phyloP scores from a whole-genome alignment of 495 filamentous ascomycete genomes.

The Penicillium malachiteum region DNA sequence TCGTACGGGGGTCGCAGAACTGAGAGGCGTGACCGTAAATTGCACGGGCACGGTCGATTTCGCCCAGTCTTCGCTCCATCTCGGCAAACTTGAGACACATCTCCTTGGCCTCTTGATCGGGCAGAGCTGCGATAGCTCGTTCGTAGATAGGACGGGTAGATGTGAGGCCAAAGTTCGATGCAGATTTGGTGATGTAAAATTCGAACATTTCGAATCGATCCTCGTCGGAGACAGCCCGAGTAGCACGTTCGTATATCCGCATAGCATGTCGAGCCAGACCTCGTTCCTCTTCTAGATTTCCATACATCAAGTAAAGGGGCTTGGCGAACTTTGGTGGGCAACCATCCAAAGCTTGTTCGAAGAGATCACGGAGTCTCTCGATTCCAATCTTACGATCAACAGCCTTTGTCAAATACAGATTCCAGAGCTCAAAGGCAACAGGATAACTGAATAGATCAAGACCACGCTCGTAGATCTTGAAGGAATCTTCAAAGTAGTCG shows the following conservation, averaged over 20 bases:
- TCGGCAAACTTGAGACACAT: constrained; percentile 99
- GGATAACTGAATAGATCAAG: constrained; percentile 97
- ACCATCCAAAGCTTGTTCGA: constrained; percentile 94
- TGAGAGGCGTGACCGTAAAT: constrained; percentile 97
- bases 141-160: constrained; percentile 98
- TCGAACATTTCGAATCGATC: constrained; percentile 98
- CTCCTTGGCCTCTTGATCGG: constrained; percentile 89
- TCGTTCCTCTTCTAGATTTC: constrained; percentile 93
- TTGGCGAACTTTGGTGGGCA: constrained; percentile 97
- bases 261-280: constrained; percentile 96
- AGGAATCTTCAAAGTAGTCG: constrained; percentile 95
- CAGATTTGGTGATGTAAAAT: constrained; percentile 98
- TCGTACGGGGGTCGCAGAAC: constrained; percentile 93
- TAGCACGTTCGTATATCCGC: constrained; percentile 98
- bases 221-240: constrained; percentile 91
- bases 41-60: constrained; percentile 92
- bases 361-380: constrained; percentile 90
- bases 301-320: constrained; percentile 96
- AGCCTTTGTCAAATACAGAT: constrained; percentile 95
- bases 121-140: constrained; percentile 84
- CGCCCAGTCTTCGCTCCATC: constrained; percentile 94
- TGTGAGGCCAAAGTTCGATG: constrained; percentile 94
- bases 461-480: constrained; percentile 95
- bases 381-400: constrained; percentile 94
- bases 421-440: constrained; percentile 98